Percentiles rank a stretch among this genome's conserved stretches.
These are phyloP conservation scores for Metschnikowia anglica DNA, from an alignment of 805 yeast species.

Conservation along the genomic window DNA sequence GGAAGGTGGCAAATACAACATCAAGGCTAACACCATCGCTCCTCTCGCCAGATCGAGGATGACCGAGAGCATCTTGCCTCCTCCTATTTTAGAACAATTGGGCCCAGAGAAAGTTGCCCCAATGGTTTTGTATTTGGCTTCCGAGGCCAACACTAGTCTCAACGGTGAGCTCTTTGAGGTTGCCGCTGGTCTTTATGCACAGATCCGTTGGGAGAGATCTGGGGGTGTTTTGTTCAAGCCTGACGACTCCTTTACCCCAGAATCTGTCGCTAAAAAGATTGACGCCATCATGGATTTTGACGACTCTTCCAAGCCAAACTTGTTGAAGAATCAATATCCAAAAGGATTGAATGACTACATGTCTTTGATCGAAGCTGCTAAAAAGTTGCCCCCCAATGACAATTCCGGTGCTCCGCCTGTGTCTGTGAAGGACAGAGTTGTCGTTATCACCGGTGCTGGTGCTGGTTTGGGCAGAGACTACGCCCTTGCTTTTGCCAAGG, in stretches of 20 bases:
- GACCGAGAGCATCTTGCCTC: conserved; percentile 90
- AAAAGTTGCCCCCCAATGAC: conserved; percentile 52
- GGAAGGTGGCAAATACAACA: conserved; percentile 86
- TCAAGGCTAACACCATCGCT: conserved; percentile 82
- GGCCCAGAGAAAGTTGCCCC: conserved; percentile 93
- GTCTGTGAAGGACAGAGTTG: conserved; percentile 79
- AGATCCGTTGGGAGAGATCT: conserved; percentile 92
- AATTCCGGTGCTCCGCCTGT: conserved; percentile 41
- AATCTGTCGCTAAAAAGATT: conserved; percentile 70
- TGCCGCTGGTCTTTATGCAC: conserved; percentile 92
- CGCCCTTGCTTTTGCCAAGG: conserved; percentile 78
- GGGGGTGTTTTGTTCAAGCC: conserved; percentile 84
- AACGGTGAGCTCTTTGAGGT: conserved; percentile 83
- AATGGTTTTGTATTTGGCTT: conserved; percentile 75
- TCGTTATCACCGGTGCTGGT: conserved; percentile 92
- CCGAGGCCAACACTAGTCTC: conserved; percentile 51
- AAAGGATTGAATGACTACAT: conserved; percentile 68
- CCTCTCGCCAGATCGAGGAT: conserved; percentile 94
- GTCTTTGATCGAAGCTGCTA: conserved; percentile 52
- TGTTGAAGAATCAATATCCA: conserved; percentile 64
- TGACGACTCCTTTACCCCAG: conserved; percentile 76
- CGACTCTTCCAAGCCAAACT: conserved; percentile 50
- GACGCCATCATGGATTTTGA: conserved; percentile 62
- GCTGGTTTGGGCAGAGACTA: conserved; percentile 91
- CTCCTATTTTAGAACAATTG: conserved; percentile 74